These are phyloP conservation scores for Trichoderma koningii DNA, from an alignment of 2,329 filamentous ascomycete species.

Conservation along the genomic window DNA sequence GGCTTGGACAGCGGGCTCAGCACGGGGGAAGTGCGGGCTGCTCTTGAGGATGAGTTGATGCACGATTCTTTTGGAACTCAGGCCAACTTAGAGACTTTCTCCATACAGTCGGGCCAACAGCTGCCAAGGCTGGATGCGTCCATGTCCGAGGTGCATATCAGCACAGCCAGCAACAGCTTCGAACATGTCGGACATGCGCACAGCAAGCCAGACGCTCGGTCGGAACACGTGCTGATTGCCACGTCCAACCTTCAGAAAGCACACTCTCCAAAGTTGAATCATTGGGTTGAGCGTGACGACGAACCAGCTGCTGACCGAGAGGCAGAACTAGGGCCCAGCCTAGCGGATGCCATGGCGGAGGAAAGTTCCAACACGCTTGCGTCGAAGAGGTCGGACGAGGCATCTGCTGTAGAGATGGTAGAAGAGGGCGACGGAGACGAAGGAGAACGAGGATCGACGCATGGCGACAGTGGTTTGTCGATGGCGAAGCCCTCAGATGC, in stretches of 20 bases:
- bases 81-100: constrained; percentile 32
- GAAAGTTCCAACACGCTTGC: not conserved
- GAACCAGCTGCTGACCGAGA: constrained; percentile 29
- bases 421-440: not conserved
- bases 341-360: constrained; percentile 24
- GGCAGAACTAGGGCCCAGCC: constrained; percentile 27
- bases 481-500: constrained; percentile 25
- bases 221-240: constrained; percentile 1
- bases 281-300: constrained; percentile 4
- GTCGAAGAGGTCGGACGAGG: constrained; percentile 19
- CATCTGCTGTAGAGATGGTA: not conserved
- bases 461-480: not conserved
- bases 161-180: constrained; percentile 32
- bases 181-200: constrained; percentile 21
- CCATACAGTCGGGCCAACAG: constrained; percentile 38
- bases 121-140: constrained; percentile 32
- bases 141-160: constrained; percentile 32
- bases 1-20: constrained; percentile 34
- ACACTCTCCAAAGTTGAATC: constrained; percentile 4
- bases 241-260: not conserved
- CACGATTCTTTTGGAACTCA: constrained; percentile 26
- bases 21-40: constrained; percentile 38
- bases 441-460: not conserved
- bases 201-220: constrained; percentile 16
- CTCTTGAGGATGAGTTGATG: constrained; percentile 32